Conservation (phyloP, 495 filamentous ascomycete genomes). For the Aspergillus coremiiformis region DNA sequence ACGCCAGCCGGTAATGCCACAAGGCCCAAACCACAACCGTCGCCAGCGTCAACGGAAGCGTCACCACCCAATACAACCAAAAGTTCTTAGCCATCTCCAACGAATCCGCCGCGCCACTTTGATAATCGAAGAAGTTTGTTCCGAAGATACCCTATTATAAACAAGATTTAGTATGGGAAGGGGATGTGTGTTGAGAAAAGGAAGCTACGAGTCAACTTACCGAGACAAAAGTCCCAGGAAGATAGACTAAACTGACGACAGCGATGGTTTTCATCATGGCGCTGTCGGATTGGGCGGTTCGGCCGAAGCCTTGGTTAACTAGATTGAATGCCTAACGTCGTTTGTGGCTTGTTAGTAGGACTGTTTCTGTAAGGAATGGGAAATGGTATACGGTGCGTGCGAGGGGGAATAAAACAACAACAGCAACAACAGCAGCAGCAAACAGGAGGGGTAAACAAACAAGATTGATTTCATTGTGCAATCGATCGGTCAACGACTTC, state of each 20-base stretch:
- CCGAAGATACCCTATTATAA: constrained; percentile 24
- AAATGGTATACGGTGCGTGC: background rate
- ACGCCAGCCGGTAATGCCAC: constrained; percentile 14
- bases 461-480: background rate
- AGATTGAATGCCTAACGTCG: constrained; percentile 22
- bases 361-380: constrained; percentile 19
- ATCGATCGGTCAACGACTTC: background rate
- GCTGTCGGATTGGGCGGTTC: constrained; percentile 28
- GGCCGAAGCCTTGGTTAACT: constrained; percentile 27
- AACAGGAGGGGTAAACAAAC: background rate
- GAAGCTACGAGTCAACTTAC: constrained; percentile 6
- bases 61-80: constrained; percentile 30
- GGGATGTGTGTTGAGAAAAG: background rate
- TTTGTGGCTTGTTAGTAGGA: constrained; percentile 9
- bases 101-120: background rate
- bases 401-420: background rate
- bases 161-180: background rate
- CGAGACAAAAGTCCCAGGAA: constrained; percentile 37
- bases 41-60: constrained; percentile 23
- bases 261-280: constrained; percentile 28
- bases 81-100: constrained; percentile 20
- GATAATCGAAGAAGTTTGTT: constrained; percentile 29
- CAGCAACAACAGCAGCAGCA: background rate
- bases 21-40: constrained; percentile 19
- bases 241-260: constrained; percentile 29